Conservation (phyloP, 2,329 filamentous ascomycete species). For the Aureobasidium sp. region DNA sequence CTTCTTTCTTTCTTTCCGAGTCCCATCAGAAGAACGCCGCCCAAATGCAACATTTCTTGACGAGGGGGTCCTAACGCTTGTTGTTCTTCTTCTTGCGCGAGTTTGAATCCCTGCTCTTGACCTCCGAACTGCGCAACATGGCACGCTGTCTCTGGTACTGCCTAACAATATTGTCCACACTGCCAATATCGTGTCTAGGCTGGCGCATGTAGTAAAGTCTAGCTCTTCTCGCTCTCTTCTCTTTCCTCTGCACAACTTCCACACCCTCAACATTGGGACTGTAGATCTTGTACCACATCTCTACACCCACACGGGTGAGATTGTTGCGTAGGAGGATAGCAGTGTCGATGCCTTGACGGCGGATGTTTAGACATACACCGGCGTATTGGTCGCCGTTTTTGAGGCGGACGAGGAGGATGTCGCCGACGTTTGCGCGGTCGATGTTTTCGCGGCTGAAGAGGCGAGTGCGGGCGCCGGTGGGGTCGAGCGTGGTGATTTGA, state of each 20-base stretch:
- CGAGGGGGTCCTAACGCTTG: constrained; percentile 28
- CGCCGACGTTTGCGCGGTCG: constrained; percentile 84
- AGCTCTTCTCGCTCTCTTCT: constrained; percentile 87
- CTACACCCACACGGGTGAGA: constrained; percentile 86
- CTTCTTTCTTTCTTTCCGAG: not conserved
- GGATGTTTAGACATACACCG: constrained; percentile 89
- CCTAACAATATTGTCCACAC: constrained; percentile 81
- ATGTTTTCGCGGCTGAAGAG: constrained; percentile 83
- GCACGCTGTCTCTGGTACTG: constrained; percentile 65
- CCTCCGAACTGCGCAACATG: constrained; percentile 27
- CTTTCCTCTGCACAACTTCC: constrained; percentile 89
- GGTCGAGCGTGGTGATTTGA: constrained; percentile 83
- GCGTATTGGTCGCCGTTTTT: constrained; percentile 90
- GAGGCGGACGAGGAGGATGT: constrained; percentile 91
- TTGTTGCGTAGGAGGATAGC: constrained; percentile 88
- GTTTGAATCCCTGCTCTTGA: constrained; percentile 34
- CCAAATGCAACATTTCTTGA: constrained; percentile 15
- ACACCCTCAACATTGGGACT: constrained; percentile 90
- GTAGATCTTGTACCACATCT: constrained; percentile 99
- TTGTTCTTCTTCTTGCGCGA: constrained; percentile 36
- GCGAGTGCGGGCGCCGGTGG: constrained; percentile 80
- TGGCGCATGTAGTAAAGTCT: constrained; percentile 92
- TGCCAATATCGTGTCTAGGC: constrained; percentile 88
- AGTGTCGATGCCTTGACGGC: constrained; percentile 82
- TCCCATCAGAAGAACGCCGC: constrained; percentile 2